Evolutionary conservation across 805 yeast species (phyloP).

Genomic region (Kluyveromyces siamensis): DNA sequence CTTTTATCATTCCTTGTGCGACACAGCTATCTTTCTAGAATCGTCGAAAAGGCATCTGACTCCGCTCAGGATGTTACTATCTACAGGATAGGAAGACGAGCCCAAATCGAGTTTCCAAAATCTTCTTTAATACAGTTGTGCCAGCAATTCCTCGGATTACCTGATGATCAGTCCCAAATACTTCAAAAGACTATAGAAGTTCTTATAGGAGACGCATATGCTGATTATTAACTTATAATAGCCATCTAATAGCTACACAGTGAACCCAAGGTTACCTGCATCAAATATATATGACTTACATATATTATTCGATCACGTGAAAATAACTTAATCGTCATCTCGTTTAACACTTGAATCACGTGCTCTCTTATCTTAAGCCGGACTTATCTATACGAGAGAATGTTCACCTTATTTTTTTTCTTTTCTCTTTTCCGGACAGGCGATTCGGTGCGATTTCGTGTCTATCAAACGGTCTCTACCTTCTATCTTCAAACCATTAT

Average conservation of each 20-base stretch:
- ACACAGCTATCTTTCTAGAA: conserved; percentile 16
- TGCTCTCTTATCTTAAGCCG: background rate
- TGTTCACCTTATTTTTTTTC: background rate
- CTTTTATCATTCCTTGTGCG: conserved; percentile 14
- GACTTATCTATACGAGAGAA: background rate
- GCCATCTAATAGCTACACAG: background rate
- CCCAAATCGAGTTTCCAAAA: conserved; percentile 19
- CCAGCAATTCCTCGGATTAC: conserved; percentile 13
- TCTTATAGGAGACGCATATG: conserved; percentile 21
- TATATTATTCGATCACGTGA: too few relatives aligned
- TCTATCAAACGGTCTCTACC: background rate
- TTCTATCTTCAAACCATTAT: background rate
- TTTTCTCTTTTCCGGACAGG: background rate
- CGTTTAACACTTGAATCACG: background rate
- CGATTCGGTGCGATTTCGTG: background rate
- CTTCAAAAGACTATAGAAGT: conserved; percentile 14
- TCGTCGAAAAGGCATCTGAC: conserved; percentile 17
- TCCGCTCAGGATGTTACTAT: conserved; percentile 12
- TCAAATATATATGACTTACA: too few relatives aligned
- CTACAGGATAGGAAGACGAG: conserved; percentile 22
- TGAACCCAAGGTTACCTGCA: too few relatives aligned
- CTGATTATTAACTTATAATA: background rate
- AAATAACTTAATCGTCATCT: too few relatives aligned
- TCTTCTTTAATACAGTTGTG: conserved; percentile 14
- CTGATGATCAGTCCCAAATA: conserved; percentile 8